Percentiles rank a stretch among this genome's conserved stretches.
Conservation (phyloP, 768 basidiomycete genomes). For the Termitomyces heimii region DNA sequence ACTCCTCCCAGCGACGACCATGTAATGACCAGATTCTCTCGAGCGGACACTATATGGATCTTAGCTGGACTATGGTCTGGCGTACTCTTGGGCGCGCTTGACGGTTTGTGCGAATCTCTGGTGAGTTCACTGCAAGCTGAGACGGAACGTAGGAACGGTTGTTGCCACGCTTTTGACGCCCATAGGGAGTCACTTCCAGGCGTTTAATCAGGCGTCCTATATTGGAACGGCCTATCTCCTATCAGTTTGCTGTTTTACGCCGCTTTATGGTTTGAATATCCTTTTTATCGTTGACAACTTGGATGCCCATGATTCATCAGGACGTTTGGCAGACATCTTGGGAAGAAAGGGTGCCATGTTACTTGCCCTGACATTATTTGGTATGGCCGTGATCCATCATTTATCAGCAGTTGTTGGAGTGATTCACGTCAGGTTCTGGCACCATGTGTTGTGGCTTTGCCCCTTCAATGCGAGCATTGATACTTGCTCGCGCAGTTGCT, state of each 20-base stretch:
- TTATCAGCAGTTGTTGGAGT: conserved; percentile 1
- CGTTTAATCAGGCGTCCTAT: conserved; percentile 77
- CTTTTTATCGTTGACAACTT: conserved; percentile 5
- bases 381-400: conserved; percentile 29
- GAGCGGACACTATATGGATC: conserved; percentile 59
- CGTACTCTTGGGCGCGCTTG: conserved; percentile 79
- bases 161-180: conserved; percentile 82
- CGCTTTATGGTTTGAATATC: conserved; percentile 62
- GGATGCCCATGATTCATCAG: conserved; percentile 31
- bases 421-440: conserved; percentile 51
- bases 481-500: conserved; percentile 76
- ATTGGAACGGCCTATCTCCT: conserved; percentile 86
- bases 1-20: conserved; percentile 18
- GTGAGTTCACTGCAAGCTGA: conserved; percentile 4
- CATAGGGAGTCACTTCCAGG: conserved; percentile 81
- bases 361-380: conserved; percentile 77
- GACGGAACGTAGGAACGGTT: conserved; percentile 55
- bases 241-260: conserved; percentile 88
- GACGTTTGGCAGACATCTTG: conserved; percentile 78
- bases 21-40: conserved; percentile 41
- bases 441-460: conserved; percentile 86
- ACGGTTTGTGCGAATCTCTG: conserved; percentile 44
- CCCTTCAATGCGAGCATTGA: conserved; percentile 77
- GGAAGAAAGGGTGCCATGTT: conserved; percentile 87
- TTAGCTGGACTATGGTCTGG: conserved; percentile 77